A percentile compares a stretch with the other conserved stretches of the same genome.
Conservation (phyloP, 176 grass and related monocot species). For the Lolium multiflorum region DNA sequence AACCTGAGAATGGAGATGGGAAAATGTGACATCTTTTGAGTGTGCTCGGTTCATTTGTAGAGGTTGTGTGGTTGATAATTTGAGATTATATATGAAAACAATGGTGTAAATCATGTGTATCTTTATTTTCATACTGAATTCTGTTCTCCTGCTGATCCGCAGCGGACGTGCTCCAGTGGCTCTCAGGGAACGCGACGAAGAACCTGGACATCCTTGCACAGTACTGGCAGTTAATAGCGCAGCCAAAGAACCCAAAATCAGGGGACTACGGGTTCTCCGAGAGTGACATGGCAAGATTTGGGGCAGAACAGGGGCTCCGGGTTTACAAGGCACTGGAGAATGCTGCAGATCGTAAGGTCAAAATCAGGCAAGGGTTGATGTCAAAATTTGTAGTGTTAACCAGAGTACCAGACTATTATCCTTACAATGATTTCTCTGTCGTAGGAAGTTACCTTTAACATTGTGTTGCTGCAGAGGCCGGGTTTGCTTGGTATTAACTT, state of each 20-base stretch:
- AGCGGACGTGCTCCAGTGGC: constrained; percentile 89
- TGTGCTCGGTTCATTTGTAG: no score
- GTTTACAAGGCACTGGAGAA: constrained; percentile 75
- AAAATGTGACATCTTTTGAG: not conserved
- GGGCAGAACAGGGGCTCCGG: constrained; percentile 55
- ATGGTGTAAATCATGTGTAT: no score
- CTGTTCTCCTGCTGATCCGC: not conserved
- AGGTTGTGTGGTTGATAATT: no score
- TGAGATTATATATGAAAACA: no score
- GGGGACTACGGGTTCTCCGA: constrained; percentile 83
- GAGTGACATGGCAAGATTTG: constrained; percentile 80
- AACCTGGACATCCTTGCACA: constrained; percentile 80
- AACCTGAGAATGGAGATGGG: not conserved
- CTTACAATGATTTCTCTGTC: not conserved
- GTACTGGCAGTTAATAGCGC: constrained; percentile 83
- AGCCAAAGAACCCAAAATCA: constrained; percentile 64
- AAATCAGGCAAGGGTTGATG: constrained; percentile 63
- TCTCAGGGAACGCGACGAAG: constrained; percentile 80
- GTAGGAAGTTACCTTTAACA: not conserved
- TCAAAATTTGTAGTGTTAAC: not conserved
- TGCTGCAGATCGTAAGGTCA: constrained; percentile 74
- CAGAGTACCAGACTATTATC: not conserved
- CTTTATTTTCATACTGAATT: not conserved
- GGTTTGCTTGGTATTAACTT: no score
- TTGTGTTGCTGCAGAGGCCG: no score